Percentiles rank a stretch among this genome's conserved stretches.
phyloP scores from a whole-genome alignment of 2,329 filamentous ascomycete species.

The Xylaria sp. region DNA sequence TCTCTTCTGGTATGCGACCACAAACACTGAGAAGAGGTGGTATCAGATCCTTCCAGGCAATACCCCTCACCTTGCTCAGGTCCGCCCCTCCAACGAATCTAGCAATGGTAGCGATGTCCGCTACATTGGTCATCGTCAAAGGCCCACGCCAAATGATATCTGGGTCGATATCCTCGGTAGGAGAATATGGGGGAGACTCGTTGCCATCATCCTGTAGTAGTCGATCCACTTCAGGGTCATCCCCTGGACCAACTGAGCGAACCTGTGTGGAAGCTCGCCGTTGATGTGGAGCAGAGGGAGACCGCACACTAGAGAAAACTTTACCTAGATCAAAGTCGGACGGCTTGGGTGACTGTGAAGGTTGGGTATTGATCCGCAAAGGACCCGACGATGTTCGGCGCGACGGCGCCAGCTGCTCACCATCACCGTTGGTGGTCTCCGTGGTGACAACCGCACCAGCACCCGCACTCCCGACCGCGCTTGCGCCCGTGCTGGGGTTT shows the following conservation, averaged over 20 bases:
- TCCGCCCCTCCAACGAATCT: constrained; percentile 88
- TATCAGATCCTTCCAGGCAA: constrained; percentile 79
- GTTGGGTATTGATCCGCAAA: constrained; percentile 59
- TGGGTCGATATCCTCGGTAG: constrained; percentile 78
- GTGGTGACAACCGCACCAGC: constrained; percentile 26
- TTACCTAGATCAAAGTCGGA: constrained; percentile 84
- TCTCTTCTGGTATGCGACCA: constrained; percentile 82
- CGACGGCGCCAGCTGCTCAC: constrained; percentile 37
- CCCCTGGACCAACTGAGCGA: constrained; percentile 66
- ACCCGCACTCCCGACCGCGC: background rate
- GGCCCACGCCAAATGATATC: constrained; percentile 82
- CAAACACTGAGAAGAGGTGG: constrained; percentile 76
- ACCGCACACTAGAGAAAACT: constrained; percentile 85
- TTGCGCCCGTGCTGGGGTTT: constrained; percentile 25
- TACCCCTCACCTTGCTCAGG: constrained; percentile 63
- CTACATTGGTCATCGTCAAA: constrained; percentile 80
- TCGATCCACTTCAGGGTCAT: constrained; percentile 90
- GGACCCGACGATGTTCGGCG: constrained; percentile 50
- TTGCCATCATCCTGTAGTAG: constrained; percentile 85
- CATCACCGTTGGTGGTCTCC: constrained; percentile 19
- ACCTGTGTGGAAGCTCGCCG: constrained; percentile 62
- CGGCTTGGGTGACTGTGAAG: constrained; percentile 62
- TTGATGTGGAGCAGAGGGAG: constrained; percentile 67
- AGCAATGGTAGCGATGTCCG: constrained; percentile 80
- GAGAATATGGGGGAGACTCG: constrained; percentile 84